phyloP scores from a whole-genome alignment of 2,329 filamentous ascomycete species.

The Botrytis sinoallii region DNA sequence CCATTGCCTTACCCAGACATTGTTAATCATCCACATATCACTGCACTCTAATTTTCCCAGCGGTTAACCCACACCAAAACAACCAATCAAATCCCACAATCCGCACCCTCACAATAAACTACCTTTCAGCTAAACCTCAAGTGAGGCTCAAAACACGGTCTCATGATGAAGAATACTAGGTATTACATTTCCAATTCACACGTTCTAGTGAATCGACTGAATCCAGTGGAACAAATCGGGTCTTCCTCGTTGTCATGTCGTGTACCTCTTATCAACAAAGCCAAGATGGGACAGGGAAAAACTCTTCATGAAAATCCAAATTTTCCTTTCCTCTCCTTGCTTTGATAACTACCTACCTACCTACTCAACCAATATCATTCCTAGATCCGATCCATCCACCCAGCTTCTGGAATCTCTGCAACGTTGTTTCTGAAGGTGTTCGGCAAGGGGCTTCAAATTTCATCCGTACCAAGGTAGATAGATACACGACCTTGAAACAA shows the following conservation, averaged over 20 bases:
- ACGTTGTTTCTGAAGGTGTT: neutral
- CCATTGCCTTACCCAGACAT: neutral
- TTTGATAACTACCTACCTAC: neutral
- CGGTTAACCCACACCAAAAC: neutral
- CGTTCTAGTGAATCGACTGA: neutral
- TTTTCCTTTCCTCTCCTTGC: neutral
- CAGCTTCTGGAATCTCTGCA: neutral
- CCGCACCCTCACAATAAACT: neutral
- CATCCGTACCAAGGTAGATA: neutral
- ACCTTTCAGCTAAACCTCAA: constrained; percentile 4
- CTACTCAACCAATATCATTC: neutral
- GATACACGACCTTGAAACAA: neutral
- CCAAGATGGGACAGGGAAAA: neutral
- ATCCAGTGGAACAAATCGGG: neutral
- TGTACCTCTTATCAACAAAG: neutral
- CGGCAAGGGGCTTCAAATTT: neutral
- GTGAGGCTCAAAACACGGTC: constrained; percentile 8
- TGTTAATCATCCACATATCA: neutral
- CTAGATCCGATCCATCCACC: neutral
- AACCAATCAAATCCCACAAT: neutral
- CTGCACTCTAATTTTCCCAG: neutral
- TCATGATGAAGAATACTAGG: constrained; percentile 1
- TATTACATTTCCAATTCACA: neutral
- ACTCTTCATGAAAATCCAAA: neutral
- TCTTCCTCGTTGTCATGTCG: neutral